Conservation (phyloP, 139 green algal genomes). For the Chlorella vulgaris region DNA sequence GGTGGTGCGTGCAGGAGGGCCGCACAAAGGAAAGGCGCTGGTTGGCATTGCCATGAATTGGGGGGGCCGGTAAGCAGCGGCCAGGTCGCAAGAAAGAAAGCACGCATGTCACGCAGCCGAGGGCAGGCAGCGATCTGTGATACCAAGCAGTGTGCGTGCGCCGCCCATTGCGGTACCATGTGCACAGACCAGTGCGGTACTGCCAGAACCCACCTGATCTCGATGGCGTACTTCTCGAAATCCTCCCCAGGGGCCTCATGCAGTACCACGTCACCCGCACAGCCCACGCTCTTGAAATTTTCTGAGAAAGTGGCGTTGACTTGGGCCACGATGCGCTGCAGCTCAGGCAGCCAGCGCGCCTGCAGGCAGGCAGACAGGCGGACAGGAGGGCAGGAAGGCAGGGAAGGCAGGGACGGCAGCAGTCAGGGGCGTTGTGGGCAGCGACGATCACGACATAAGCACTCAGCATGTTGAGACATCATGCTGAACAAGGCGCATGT, state of each 20-base stretch:
- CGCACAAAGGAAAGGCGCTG: background rate
- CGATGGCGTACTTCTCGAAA: conserved; percentile 77
- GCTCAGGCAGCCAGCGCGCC: background rate
- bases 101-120: background rate
- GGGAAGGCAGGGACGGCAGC: background rate
- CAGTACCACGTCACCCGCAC: conserved; percentile 81
- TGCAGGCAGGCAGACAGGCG: too few relatives aligned
- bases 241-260: conserved; percentile 59
- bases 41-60: background rate
- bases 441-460: too few relatives aligned
- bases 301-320: conserved; percentile 81
- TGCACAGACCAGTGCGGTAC: background rate
- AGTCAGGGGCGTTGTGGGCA: too few relatives aligned
- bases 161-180: background rate
- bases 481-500: too few relatives aligned
- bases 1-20: background rate
- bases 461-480: too few relatives aligned
- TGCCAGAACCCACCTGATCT: conserved; percentile 51
- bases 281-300: conserved; percentile 85
- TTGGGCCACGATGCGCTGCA: conserved; percentile 54
- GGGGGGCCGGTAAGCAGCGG: background rate
- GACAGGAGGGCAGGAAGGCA: background rate
- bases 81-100: background rate
- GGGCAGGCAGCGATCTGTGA: background rate
- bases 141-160: background rate